Percentiles rank a stretch among this genome's conserved stretches.
Evolutionary conservation across 164 flowering plant species (phyloP).

Genomic region (Piper longum): DNA sequence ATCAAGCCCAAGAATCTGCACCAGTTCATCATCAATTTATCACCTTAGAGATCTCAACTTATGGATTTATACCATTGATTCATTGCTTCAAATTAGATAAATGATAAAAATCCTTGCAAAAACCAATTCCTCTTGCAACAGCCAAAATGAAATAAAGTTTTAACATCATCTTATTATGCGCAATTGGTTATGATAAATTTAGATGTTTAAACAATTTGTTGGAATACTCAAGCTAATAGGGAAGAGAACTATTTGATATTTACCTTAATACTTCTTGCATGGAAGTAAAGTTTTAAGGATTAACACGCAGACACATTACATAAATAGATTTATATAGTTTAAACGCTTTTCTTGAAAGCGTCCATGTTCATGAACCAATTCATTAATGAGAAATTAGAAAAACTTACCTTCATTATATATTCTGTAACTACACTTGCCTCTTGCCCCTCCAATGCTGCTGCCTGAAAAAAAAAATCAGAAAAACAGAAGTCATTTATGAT

Average conservation of each 20-base stretch:
- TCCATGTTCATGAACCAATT: not conserved
- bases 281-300: too few species aligned
- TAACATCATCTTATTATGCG: too few species aligned
- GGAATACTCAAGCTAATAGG: too few species aligned
- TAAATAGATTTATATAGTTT: constrained; percentile 5
- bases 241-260: too few species aligned
- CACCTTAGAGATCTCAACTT: too few species aligned
- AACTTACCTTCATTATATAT: not conserved
- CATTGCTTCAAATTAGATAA: not conserved
- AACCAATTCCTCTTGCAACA: constrained; percentile 20
- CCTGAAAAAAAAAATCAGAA: not conserved
- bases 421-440: not conserved
- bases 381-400: not conserved
- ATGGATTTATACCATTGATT: too few species aligned
- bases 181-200: too few species aligned
- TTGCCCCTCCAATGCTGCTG: not conserved
- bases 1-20: constrained; percentile 44
- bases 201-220: too few species aligned
- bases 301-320: not conserved
- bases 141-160: too few species aligned
- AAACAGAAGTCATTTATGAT: too few species aligned
- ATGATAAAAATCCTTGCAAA: not conserved
- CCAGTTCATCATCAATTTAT: not conserved
- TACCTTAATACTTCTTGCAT: too few species aligned
- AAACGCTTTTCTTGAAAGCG: too few species aligned